Evolutionary conservation across 2,329 filamentous ascomycete genomes (phyloP).

Genomic region (Akanthomyces lecanii): DNA sequence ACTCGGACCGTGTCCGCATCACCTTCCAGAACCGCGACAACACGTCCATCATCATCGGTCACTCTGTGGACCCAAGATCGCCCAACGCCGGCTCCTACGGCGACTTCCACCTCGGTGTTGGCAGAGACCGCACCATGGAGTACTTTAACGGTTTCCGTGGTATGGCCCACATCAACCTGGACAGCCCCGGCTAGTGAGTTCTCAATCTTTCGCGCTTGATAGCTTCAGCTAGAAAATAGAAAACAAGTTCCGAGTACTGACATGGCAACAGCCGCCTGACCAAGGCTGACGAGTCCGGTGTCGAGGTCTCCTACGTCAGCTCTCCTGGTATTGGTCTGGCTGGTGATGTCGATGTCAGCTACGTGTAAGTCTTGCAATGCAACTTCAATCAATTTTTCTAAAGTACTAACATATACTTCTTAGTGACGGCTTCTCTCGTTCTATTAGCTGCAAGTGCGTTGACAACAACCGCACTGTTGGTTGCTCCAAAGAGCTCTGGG

Average conservation of each 20-base stretch:
- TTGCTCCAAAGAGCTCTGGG: slow-evolving; percentile 10
- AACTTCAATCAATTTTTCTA: too few relatives aligned
- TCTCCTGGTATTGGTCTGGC: not conserved
- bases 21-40: slow-evolving; percentile 11
- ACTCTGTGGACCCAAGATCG: not conserved
- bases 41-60: slow-evolving; percentile 5
- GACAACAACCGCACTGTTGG: slow-evolving; percentile 4
- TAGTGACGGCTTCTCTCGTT: slow-evolving; percentile 4
- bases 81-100: not conserved
- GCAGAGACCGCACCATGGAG: not conserved
- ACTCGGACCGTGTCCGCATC: slow-evolving; percentile 8
- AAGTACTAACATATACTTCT: not conserved
- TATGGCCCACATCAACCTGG: not conserved
- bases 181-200: slow-evolving; percentile 1
- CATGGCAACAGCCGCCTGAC: not conserved
- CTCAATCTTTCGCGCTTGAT: not conserved
- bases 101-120: slow-evolving; percentile 3
- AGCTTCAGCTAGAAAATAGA: not conserved
- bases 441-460: slow-evolving; percentile 7
- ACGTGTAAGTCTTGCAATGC: not conserved
- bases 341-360: slow-evolving; percentile 8
- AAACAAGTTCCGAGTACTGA: not conserved
- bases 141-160: slow-evolving; percentile 2
- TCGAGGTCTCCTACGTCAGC: slow-evolving; percentile 6
- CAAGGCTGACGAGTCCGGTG: slow-evolving; percentile 3